A percentile compares a stretch with the other conserved stretches of the same genome.
Evolutionary conservation across 2,329 filamentous ascomycete genomes (phyloP).

Genomic region (Truncatella angustata): DNA sequence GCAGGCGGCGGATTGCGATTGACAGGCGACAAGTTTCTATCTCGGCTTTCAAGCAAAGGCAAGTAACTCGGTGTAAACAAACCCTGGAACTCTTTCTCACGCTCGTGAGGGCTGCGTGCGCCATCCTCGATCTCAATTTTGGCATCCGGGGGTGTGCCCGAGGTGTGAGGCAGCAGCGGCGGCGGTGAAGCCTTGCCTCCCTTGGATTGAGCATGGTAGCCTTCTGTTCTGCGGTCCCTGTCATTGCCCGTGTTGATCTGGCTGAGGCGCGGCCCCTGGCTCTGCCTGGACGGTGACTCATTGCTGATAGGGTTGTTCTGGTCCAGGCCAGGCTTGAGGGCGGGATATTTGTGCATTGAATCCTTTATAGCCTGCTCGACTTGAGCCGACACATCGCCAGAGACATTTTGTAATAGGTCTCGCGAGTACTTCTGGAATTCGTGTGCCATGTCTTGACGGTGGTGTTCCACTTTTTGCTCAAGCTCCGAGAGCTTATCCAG

Average conservation of each 20-base stretch:
- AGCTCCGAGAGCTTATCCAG: conserved; percentile 54
- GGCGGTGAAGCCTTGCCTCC: conserved; percentile 32
- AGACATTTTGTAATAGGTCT: conserved; percentile 46
- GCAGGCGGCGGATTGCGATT: conserved; percentile 21
- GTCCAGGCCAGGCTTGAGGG: conserved; percentile 38
- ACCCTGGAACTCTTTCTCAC: conserved; percentile 59
- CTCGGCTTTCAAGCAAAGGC: conserved; percentile 54
- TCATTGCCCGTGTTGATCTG: neutral
- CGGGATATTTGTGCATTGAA: conserved; percentile 42
- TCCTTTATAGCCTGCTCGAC: conserved; percentile 46
- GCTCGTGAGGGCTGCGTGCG: conserved; percentile 47
- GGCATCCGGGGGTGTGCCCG: conserved; percentile 25
- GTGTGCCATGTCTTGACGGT: conserved; percentile 54
- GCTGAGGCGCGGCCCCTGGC: too few species aligned
- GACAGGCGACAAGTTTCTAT: too few species aligned
- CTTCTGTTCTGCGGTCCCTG: conserved; percentile 9
- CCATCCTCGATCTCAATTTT: conserved; percentile 30
- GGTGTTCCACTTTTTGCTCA: conserved; percentile 54
- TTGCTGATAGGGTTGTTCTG: conserved; percentile 18
- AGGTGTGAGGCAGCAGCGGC: conserved; percentile 38
- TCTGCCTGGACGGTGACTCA: conserved; percentile 39
- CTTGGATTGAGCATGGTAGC: conserved; percentile 6
- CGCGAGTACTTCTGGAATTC: conserved; percentile 57
- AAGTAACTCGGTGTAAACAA: conserved; percentile 63
- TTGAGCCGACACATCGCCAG: conserved; percentile 43